phyloP scores from a whole-genome alignment of 805 yeast genomes.

The Alloascoidea africana region DNA sequence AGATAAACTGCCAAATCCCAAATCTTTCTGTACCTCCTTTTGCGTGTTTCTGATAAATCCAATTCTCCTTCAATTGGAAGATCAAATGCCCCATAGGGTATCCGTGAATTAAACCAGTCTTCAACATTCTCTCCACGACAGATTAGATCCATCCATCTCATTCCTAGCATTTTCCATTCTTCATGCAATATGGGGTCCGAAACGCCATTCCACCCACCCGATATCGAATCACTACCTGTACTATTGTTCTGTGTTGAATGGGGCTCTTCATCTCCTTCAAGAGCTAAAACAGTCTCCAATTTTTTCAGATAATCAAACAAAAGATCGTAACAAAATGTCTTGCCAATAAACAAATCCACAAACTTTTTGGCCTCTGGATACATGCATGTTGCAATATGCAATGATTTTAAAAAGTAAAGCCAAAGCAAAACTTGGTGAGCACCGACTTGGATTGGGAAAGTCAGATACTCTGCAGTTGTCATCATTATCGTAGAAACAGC shows the following conservation, averaged over 20 bases:
- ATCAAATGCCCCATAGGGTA: not conserved
- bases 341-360: not conserved
- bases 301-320: not conserved
- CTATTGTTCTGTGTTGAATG: not conserved
- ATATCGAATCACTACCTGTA: too few relatives aligned
- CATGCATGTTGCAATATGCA: not conserved
- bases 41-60: not conserved
- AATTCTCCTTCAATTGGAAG: conserved; percentile 1
- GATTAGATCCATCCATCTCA: conserved; percentile 2
- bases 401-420: conserved; percentile 51
- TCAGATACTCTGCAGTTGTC: conserved; percentile 47
- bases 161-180: conserved; percentile 3
- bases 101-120: not conserved
- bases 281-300: too few relatives aligned
- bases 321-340: not conserved
- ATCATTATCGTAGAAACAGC: conserved; percentile 20
- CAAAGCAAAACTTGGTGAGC: conserved; percentile 62
- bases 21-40: not conserved
- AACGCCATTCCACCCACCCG: too few relatives aligned
- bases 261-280: not conserved
- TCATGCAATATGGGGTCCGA: conserved; percentile 1
- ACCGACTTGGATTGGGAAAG: conserved; percentile 58
- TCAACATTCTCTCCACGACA: not conserved
- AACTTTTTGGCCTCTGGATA: not conserved
- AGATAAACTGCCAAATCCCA: not conserved